A percentile compares a stretch with the other conserved stretches of the same genome.
Conservation (phyloP, 257 asterid genomes). For the Schizonepeta tenuifolia region DNA sequence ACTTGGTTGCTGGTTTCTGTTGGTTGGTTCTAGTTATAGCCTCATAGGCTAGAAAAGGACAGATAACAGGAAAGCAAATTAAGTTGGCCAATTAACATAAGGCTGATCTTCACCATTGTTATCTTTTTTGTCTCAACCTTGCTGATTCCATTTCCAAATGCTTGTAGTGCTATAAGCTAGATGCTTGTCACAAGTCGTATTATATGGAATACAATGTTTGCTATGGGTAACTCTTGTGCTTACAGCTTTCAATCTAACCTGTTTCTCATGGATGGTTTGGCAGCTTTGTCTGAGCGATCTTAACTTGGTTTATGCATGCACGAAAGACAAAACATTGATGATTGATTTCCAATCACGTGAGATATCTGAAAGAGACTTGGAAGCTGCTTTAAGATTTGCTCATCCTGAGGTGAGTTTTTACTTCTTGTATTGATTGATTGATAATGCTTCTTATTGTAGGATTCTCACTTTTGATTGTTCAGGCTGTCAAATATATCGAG, state of each 20-base stretch:
- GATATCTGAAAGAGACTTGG: slow-evolving; percentile 84
- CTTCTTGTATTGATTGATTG: slow-evolving; percentile 31
- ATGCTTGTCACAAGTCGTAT: neutral
- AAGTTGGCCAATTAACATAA: slow-evolving; percentile 1
- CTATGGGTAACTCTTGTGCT: neutral
- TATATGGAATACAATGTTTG: neutral
- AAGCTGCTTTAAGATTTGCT: slow-evolving; percentile 91
- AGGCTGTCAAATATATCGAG: slow-evolving; percentile 93
- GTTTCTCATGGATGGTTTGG: slow-evolving; percentile 37
- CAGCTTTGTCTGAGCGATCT: slow-evolving; percentile 93
- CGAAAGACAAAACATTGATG: slow-evolving; percentile 96
- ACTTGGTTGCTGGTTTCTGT: slow-evolving; percentile 3
- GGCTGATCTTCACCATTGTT: slow-evolving; percentile 2
- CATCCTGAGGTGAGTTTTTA: slow-evolving; percentile 80
- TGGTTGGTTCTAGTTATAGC: slow-evolving; percentile 2
- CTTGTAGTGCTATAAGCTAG: neutral
- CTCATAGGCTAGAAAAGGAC: slow-evolving; percentile 4
- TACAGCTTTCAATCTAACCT: slow-evolving; percentile 19
- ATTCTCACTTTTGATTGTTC: slow-evolving; percentile 44
- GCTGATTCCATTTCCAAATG: neutral
- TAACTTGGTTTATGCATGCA: slow-evolving; percentile 96
- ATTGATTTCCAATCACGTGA: slow-evolving; percentile 94
- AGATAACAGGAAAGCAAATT: neutral
- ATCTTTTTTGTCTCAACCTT: neutral
- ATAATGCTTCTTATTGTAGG: slow-evolving; percentile 24